phyloP scores from a whole-genome alignment of 108 stramenopile genomes.

The Stephanodiscus triporus region DNA sequence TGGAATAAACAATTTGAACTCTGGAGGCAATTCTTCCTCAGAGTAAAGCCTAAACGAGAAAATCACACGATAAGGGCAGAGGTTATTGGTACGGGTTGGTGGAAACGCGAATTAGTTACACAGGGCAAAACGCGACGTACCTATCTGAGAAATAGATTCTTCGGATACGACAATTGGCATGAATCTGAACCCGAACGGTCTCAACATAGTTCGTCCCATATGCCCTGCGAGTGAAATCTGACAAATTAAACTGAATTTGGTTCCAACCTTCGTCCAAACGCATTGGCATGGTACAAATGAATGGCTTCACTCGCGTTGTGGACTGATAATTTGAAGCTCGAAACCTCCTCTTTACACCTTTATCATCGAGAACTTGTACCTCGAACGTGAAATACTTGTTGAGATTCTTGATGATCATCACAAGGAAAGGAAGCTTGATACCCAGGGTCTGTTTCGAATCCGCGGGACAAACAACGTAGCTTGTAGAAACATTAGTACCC shows the following conservation, averaged over 20 bases:
- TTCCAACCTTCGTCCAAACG: constrained; percentile 95
- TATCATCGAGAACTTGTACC: constrained; percentile 93
- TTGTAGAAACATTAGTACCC: constrained; percentile 92
- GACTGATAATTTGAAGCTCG: constrained; percentile 92
- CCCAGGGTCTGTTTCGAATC: constrained; percentile 85
- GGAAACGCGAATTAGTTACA: neutral
- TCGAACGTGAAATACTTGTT: constrained; percentile 97
- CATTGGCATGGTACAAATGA: constrained; percentile 97
- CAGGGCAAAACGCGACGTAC: neutral
- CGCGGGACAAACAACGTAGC: constrained; percentile 89
- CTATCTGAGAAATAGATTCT: constrained; percentile 91
- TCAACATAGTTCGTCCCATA: constrained; percentile 95
- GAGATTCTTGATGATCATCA: constrained; percentile 95
- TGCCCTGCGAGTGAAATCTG: constrained; percentile 91
- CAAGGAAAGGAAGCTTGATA: constrained; percentile 92
- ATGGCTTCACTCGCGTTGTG: constrained; percentile 91
- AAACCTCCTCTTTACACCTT: constrained; percentile 86
- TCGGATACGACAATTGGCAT: constrained; percentile 92
- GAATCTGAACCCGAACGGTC: constrained; percentile 92
- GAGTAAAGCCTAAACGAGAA: constrained; percentile 65
- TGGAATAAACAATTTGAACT: constrained; percentile 73
- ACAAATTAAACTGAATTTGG: constrained; percentile 94
- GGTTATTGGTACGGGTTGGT: neutral
- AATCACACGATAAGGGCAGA: neutral
- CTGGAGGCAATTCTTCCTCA: constrained; percentile 92